These are phyloP conservation scores for Magnusiomyces clavatus DNA, from an alignment of 1,139 yeast genomes.

Conservation along the genomic window DNA sequence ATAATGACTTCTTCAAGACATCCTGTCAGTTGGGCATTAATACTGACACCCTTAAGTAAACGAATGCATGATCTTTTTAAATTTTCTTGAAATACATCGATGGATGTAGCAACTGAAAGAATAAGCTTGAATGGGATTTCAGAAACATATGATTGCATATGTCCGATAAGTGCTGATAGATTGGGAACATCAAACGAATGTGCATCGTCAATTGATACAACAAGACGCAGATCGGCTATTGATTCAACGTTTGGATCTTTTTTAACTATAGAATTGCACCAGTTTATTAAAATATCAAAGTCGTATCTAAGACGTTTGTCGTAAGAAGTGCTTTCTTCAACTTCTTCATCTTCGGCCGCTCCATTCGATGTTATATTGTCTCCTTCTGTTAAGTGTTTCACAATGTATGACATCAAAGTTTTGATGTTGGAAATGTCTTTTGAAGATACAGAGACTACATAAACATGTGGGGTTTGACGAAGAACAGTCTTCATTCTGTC, in stretches of 20 bases:
- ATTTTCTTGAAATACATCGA: constrained; percentile 38
- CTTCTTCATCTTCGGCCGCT: constrained; percentile 9
- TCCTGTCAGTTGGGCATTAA: constrained; percentile 18
- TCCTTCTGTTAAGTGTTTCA: constrained; percentile 27
- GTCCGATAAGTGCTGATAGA: constrained; percentile 42
- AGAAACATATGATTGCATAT: constrained; percentile 36
- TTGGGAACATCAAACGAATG: constrained; percentile 50
- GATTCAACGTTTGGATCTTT: constrained; percentile 11
- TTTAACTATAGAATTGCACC: constrained; percentile 32
- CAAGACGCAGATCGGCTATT: constrained; percentile 28
- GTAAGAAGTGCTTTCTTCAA: constrained; percentile 13
- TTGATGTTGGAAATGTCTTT: constrained; percentile 32
- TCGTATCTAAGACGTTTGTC: constrained; percentile 41
- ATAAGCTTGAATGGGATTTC: constrained; percentile 40
- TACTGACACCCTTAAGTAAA: constrained; percentile 21
- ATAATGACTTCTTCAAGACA: constrained; percentile 19
- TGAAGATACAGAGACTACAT: constrained; percentile 26
- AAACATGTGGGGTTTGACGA: constrained; percentile 14
- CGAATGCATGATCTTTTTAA: constrained; percentile 30
- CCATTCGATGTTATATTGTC: constrained; percentile 15
- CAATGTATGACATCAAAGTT: constrained; percentile 33
- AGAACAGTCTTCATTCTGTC: constrained; percentile 22
- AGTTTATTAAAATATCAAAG: constrained; percentile 44
- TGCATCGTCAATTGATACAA: constrained; percentile 55
- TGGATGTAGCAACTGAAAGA: constrained; percentile 49